Evolutionary conservation across 768 basidiomycete species (phyloP), one percentile per base, ranked within the genome.

Genomic region (Mycena pura): DNA sequence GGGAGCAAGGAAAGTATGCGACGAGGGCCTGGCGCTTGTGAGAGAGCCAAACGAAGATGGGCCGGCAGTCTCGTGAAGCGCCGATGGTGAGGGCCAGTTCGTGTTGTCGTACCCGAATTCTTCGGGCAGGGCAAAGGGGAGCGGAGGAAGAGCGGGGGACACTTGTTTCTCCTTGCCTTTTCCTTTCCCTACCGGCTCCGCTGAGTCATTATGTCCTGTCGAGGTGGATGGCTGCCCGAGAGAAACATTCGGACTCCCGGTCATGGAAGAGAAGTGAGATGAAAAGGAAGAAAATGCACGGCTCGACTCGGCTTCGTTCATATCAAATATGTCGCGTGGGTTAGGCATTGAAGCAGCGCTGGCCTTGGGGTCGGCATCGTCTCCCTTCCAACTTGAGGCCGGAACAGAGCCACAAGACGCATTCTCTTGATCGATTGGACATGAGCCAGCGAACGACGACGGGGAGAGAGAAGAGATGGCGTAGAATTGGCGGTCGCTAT

Each of bases 91-190:
- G 29, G 78, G 73, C 75, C 79, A 79, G 62, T 72, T 72, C 44
- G 77, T 70, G 48, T 78, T 69, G 25, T 68, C 71, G 66, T 80
- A 84, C 50, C 73, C 76, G 62, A 90, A 78, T 56, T 80, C n/a
- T n/a, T n/a, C 78, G 34, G 88, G 76, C 28, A 84, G 78, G 49
- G 84, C 78, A 68, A 92, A 86, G 29, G 81, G 76, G 59, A 91
- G 78, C 62, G 90, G 88, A 60, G 90, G 88, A 61, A 91, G 80
- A 70, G 79, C 78, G 58, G 90, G 86, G 44, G 88, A 84, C 31
- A 70, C 59, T 69, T 79, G 76, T 66, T 70, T 74, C 52, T 79
- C 87, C 74, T 83, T 90, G 67, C 81, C 86, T 76, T 89, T 92
- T 27, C 82, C 83, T 69, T 84, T 84, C 57, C 74, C 69, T 8